Percentiles rank a stretch among this genome's conserved stretches.
Conservation (phyloP, 495 filamentous ascomycete species). For the Penicillium desertorum region DNA sequence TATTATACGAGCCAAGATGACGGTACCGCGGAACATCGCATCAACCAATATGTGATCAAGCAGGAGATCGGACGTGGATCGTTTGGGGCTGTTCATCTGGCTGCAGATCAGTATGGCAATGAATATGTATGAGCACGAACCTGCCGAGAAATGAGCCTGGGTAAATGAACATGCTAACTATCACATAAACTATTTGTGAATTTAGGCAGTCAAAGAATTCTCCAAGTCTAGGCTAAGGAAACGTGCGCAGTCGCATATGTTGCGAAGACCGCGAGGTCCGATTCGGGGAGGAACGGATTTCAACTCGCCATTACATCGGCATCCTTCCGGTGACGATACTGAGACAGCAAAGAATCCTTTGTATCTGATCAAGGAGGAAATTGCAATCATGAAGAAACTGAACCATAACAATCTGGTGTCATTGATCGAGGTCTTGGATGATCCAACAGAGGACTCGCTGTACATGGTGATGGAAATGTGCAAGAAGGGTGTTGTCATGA, state of each 20-base stretch:
- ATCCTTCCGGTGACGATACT: constrained; percentile 47
- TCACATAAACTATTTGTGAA: background rate
- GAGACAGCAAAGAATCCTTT: constrained; percentile 74
- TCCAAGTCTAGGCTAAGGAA: constrained; percentile 91
- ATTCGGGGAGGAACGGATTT: constrained; percentile 58
- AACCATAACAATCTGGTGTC: constrained; percentile 92
- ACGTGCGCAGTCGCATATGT: constrained; percentile 86
- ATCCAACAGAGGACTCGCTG: constrained; percentile 89
- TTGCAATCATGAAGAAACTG: constrained; percentile 99
- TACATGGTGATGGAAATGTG: constrained; percentile 99
- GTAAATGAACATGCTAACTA: background rate
- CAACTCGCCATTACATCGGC: constrained; percentile 61
- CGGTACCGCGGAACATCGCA: constrained; percentile 70
- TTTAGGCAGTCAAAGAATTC: constrained; percentile 93
- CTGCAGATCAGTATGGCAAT: constrained; percentile 82
- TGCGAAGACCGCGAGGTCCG: constrained; percentile 63
- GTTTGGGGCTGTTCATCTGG: constrained; percentile 91
- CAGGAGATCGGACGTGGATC: constrained; percentile 96
- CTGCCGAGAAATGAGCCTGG: background rate
- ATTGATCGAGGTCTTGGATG: constrained; percentile 90
- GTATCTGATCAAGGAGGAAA: constrained; percentile 90
- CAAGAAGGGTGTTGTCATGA: constrained; percentile 97
- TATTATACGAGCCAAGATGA: constrained; percentile 86
- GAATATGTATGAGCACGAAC: constrained; percentile 75
- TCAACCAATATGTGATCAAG: constrained; percentile 93